Evolutionary conservation across 1,284 basidiomycete species (phyloP), one percentile per base, ranked within the genome.

Genomic region (Porodaedalea pini): DNA sequence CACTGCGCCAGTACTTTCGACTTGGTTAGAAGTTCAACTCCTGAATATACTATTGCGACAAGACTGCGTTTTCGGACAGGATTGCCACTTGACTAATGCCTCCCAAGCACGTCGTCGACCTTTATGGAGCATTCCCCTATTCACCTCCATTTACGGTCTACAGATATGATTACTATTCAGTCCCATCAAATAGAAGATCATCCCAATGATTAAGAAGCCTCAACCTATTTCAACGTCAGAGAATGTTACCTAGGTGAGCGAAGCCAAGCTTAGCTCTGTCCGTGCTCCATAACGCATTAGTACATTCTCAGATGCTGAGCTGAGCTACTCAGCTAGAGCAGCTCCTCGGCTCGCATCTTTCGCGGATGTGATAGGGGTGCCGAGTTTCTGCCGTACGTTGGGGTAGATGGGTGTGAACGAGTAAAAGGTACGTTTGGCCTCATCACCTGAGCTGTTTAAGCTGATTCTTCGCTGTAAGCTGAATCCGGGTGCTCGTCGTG

Each of bases 121-220:
- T 37, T 39, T 51, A 51, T 51, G 34, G 36, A 23, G 50, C 4
- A 11, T 34, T 39, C n/a, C 23, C 34, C 17, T 13, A 23, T 40
- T 51, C 32, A 37, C 34, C 34, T 36, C 34, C 34, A 17, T 15
- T n/a, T 32, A 34, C 17, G 31, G 17, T 17, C 5, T 47, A 8
- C 8, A 15, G 19, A 13, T 23, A 40, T 51, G 39, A 32, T 54
- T 21, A 11, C 25, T 8, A 44, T 31, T 41, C 51, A 31, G 11
- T 19, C n/a, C 32, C 51, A 44, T 54, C 51, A 44, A 32, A 19
- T 36, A 31, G 51, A 44, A 44, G 51, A 44, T 44, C 51, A 40
- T 31, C 44, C 19, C 23, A 31, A 25, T 53, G 51, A 53, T 53
- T 32, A 21, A 36, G 51, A 43, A 54, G 51, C 19, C 47, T 31